phyloP scores from a whole-genome alignment of 169 alveolate species.

The Cryptosporidium ryanae region DNA sequence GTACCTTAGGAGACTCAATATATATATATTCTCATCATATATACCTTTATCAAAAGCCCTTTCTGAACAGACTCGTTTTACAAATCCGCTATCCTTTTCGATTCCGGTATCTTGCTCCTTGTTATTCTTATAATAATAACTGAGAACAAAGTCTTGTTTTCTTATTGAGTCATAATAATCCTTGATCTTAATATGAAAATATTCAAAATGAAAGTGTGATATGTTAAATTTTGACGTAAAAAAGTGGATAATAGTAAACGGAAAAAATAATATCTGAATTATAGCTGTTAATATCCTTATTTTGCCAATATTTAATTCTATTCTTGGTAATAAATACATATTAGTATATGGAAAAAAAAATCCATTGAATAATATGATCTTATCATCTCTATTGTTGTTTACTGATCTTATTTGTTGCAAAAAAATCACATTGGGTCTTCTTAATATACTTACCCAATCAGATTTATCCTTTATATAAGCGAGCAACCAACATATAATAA shows the following conservation, averaged over 20 bases:
- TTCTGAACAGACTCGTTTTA: not conserved
- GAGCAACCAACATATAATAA: conserved; percentile 47
- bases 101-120: not conserved
- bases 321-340: conserved; percentile 10
- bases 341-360: conserved; percentile 36
- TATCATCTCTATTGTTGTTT: conserved; percentile 3
- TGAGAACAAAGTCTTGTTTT: not conserved
- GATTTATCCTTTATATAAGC: conserved; percentile 47
- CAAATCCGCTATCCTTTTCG: too few relatives aligned
- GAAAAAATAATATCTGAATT: conserved; percentile 48
- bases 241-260: conserved; percentile 31
- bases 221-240: conserved; percentile 41
- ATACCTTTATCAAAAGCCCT: conserved; percentile 17
- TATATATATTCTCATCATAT: conserved; percentile 23
- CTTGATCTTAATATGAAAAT: conserved; percentile 27
- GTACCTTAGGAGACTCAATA: conserved; percentile 28
- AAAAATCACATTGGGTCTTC: conserved; percentile 28
- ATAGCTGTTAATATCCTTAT: conserved; percentile 38
- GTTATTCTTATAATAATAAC: conserved; percentile 26
- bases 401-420: conserved; percentile 43
- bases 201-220: conserved; percentile 48
- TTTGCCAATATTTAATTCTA: conserved; percentile 36
- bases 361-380: conserved; percentile 3
- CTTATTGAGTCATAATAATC: conserved; percentile 26
- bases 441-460: conserved; percentile 59